Evolutionary conservation across 805 yeast genomes (phyloP), one percentile per base, ranked within the genome.

Genomic region (Spathaspora boniae): DNA sequence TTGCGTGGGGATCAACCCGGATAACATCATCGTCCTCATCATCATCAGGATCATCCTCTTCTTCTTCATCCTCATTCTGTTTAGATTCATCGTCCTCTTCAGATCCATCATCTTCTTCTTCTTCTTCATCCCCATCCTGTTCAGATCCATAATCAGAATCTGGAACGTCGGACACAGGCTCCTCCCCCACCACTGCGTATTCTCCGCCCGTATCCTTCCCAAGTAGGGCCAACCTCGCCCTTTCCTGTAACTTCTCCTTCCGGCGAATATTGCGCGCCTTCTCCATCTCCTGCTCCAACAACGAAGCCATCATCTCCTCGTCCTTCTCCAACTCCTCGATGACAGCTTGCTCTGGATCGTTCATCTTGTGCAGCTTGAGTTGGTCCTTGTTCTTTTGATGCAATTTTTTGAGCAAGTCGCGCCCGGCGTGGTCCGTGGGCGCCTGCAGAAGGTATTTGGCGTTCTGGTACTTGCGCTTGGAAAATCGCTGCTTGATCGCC

Each of bases 281-380:
- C 38, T 68, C 69, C 42, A 74, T 66, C 48, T 74, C 80, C 38
- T 72, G 62, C 43, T 74, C 75, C 44, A 77, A 58, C 27, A 68
- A 53, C 8, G 61, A 53, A 5, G 66, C 70, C 71, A 67, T 65
- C 17, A 58, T 58, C 31, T 65, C 71, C 28, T 67, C 73, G 33
- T 67, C 71, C 42, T 58, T 56, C 33, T 66, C 70, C 26, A 65
- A 54, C 35, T 65, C 70, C 30, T 61, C 58, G 9, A 56, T 38
- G 15, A 53, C 44, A 19, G 55, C 58, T n/a, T 49, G 41, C 29
- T 60, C 54, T 6, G 60, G 58, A 30, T 53, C 46, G 28, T 32
- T 21, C 12, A 41, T 32, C 23, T 47, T 51, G 30, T 49, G 39
- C 4, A 48, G 51, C 31, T 50, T 54, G 26, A 67, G 56, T 42